Evolutionary conservation across 495 filamentous ascomycete species (phyloP), one percentile per base, ranked within the genome.

Genomic region (Astrothelium subdiscretum): DNA sequence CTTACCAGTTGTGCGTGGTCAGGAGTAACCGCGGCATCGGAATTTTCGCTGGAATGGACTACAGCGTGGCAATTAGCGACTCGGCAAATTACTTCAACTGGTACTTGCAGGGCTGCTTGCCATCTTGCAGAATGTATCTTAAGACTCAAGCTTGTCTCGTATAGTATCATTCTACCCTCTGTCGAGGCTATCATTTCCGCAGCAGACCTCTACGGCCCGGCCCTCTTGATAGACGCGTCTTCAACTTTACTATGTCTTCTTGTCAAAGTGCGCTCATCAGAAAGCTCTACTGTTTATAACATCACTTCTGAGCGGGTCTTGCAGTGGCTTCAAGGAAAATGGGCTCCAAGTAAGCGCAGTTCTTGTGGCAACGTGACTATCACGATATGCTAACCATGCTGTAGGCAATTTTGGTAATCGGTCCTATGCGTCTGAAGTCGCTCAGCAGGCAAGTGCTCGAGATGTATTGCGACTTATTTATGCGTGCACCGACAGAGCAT

Each of bases 141-240:
- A 3, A 59, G 44, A 27, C 59, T 68, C 6, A 35, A 62, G 1
- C 62, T 75, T 13, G 65, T 73, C 13, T 38, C 64, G 3, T 72
- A 68, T 29, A 59, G 57, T 54, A 12, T 61, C 52, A 11, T 77
- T 84, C 48, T 74, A 74, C 38, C 77, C 83, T 4, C 73, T 91
- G 15, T 71, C 95, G 38, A 84, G 62, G 81, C 81, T 38, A 87
- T 94, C 68, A 76, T 94, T 38, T 78, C 81, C 8, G 86, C 87
- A 18, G 82, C 87, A 58, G 90, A 91, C 63, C 77, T 94, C 51
- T 91, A 86, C 70, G 91, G 91, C 0, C 95, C 92, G 2, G 85
- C 85, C 24, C 69, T 84, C 24, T 77, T 95, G n/a, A 84, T 86
- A 5, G 94, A 97, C 68, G 83, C 89, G 31, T 85, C 88, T 31